Conservation (phyloP, 139 green algal genomes). For the Coelastrella sp. region DNA sequence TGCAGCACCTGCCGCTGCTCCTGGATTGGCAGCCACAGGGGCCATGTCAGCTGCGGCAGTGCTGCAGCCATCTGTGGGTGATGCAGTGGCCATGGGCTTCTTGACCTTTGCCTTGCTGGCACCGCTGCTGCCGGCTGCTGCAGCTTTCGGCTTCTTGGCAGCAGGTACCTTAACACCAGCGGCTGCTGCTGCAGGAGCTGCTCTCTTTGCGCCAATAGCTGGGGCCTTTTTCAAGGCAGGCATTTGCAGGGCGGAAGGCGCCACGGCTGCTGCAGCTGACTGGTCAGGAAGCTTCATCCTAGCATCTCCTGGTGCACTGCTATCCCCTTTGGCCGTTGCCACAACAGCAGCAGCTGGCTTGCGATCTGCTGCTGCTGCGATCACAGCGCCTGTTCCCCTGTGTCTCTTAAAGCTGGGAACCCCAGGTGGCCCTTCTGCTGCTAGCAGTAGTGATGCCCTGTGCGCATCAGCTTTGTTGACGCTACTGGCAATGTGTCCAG, state of each 20-base stretch:
- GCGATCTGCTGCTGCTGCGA: not conserved
- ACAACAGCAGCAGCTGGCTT: too few species aligned
- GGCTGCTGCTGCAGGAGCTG: not conserved
- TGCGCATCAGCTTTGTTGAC: not conserved
- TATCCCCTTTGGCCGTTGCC: not conserved
- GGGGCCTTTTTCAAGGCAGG: not conserved
- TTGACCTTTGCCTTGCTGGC: constrained; percentile 11
- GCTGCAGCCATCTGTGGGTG: constrained; percentile 6
- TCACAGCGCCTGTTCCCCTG: not conserved
- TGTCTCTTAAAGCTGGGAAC: not conserved
- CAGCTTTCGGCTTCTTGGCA: constrained; percentile 9
- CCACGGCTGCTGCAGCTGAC: not conserved
- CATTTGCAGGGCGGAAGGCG: not conserved
- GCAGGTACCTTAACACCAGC: not conserved
- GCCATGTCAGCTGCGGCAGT: not conserved
- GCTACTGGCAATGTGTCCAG: not conserved
- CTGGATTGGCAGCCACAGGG: not conserved
- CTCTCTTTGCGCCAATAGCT: not conserved
- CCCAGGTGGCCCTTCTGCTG: not conserved
- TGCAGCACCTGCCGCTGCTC: not conserved
- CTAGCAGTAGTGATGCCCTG: not conserved
- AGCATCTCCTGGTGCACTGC: too few species aligned
- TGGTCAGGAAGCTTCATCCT: not conserved
- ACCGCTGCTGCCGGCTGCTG: not conserved
- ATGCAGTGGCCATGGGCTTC: constrained; percentile 12